phyloP scores from a whole-genome alignment of 768 basidiomycete species.

The Pulveroboletus sp. region DNA sequence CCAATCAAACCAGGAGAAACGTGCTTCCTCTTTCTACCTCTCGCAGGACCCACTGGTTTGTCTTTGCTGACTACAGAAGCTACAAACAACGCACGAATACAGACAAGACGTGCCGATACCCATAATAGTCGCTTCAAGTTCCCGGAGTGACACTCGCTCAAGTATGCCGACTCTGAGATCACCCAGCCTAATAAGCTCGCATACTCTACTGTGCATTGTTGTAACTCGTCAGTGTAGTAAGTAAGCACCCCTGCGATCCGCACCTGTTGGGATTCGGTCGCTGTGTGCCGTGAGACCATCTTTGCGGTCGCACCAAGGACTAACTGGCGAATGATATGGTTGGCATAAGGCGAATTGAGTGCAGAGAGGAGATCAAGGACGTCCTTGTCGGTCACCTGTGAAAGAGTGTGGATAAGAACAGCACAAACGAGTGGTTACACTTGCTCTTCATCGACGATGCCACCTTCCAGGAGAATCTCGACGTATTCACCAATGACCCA shows the following conservation, averaged over 20 bases:
- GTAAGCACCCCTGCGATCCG: slow-evolving; percentile 76
- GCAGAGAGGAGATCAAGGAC: slow-evolving; percentile 84
- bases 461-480: slow-evolving; percentile 84
- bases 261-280: slow-evolving; percentile 64
- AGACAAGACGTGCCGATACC: slow-evolving; percentile 64
- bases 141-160: slow-evolving; percentile 98
- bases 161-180: slow-evolving; percentile 81
- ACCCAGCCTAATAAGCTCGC: slow-evolving; percentile 73
- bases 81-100: background rate
- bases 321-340: slow-evolving; percentile 88
- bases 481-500: slow-evolving; percentile 98
- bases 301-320: slow-evolving; percentile 89
- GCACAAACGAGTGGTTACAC: slow-evolving; percentile 38
- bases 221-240: slow-evolving; percentile 86
- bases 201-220: slow-evolving; percentile 96
- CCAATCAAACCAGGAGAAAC: slow-evolving; percentile 13
- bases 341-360: slow-evolving; percentile 92
- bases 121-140: slow-evolving; percentile 95
- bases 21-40: slow-evolving; percentile 70
- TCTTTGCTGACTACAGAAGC: slow-evolving; percentile 79
- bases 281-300: slow-evolving; percentile 79
- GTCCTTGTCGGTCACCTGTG: slow-evolving; percentile 75
- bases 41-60: slow-evolving; percentile 91
- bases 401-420: background rate
- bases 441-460: slow-evolving; percentile 76